Evolutionary conservation across 352 stramenopile genomes (phyloP), one percentile per base, ranked within the genome.

Genomic region (Globisporangium alternatum): DNA sequence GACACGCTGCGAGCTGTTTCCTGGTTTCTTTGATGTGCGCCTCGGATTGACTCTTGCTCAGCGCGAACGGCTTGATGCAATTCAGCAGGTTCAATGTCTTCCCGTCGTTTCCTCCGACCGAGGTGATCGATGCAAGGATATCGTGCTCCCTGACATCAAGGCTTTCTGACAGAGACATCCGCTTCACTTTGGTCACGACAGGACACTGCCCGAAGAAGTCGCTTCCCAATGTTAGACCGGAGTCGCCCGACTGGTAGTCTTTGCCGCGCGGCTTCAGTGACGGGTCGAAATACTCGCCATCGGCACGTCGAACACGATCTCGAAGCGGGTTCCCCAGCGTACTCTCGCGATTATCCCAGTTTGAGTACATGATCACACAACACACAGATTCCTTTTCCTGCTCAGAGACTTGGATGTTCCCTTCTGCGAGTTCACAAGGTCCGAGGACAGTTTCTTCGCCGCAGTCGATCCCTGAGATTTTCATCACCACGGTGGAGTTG

Each of bases 191-290:
- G 1, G 71, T 75, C 10, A 86, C 77, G 21, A 88, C 71, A 12
- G 69, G 65, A 44, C 77, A 86, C 60, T 88, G 79, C 0, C 79
- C 79, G 60, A 84, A 88, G 37, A 88, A 88, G 56, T 88, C 79
- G 10, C 64, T 72, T 19, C 64, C 71, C 22, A 88, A 52, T 3
- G 72, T 79, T 31, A 88, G 62, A 0, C 79, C 79, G 1, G 73
- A 74, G 5, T 80, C 71, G 2, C 71, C 79, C 5, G 65, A 55
- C 3, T 69, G 60, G 41, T 86, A 83, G 7, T 76, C 64, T 35
- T 65, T 51, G 2, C 60, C 62, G 10, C 73, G 68, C 0, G 77
- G 78, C 30, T 70, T 57, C 17, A 83, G 51, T 1, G 78, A 85
- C 15, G 33, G 22, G 47, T 86, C 78, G 28, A 74, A 71, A 31